Evolutionary conservation across 768 basidiomycete genomes (phyloP), one percentile per base, ranked within the genome.

Genomic region (Pleurotus giganteus): DNA sequence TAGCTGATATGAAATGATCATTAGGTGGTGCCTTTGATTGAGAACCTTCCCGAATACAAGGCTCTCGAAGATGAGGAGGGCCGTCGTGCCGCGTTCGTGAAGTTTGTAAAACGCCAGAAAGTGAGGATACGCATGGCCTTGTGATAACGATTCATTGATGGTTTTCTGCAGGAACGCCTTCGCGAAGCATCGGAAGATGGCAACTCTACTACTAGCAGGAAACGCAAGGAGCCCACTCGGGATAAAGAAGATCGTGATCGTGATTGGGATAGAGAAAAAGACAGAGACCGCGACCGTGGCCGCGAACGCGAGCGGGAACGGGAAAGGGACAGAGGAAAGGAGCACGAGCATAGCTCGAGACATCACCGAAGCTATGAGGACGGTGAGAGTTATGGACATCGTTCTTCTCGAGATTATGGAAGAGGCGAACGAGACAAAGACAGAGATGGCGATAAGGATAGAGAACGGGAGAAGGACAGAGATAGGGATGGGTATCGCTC

Each of bases 101-200:
- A 95, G 71, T 96, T 86, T 66, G 77, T 95, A 49, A 91, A 89
- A 68, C 74, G 96, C 55, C 94, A 97, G 66, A 97, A 94, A 81
- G 93, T 90, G 47, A 28, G 69, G 23, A 37, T 17, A 13, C 4
- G 19, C 17, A 43, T 5, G 13, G 9, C 42, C 13, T 45, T 17
- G 9, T 61, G 55, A 27, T 50, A 15, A 6, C 13, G n/a, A 43
- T 5, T 31, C 17, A 49, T 46, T 19, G 45, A 51, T 55, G 29
- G 23, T 50, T 23, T 26, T 37, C 31, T 29, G 36, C 60, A 91
- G 86, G 93, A 94, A 68, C 87, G 91, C 45, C 71, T 92, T 54
- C 82, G 89, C 21, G 85, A 87, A 62, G 75, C 66, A 9, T 92
- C 91, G 2, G 92, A 94, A 58, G 91, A 94, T 59, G 91, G 89